These are phyloP conservation scores for Aureobasidium sp. DNA, from an alignment of 2,329 filamentous ascomycete species.

Conservation along the genomic window DNA sequence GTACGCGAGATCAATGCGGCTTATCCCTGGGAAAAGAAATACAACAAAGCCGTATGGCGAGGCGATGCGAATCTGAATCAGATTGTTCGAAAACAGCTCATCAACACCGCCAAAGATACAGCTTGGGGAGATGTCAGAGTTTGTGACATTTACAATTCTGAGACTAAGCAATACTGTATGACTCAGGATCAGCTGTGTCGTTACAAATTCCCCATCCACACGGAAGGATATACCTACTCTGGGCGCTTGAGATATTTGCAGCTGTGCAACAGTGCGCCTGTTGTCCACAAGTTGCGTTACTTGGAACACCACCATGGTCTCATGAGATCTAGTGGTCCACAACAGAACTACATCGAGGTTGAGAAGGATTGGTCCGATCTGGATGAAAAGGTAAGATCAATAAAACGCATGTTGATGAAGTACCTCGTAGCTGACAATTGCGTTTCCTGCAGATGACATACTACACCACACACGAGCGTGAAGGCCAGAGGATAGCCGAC, in stretches of 20 bases:
- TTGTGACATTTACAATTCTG: conserved; percentile 23
- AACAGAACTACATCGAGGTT: conserved; percentile 36
- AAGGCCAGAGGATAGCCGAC: conserved; percentile 30
- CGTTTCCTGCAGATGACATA: conserved; percentile 25
- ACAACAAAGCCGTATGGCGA: conserved; percentile 34
- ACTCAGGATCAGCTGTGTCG: conserved; percentile 23
- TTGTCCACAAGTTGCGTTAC: conserved; percentile 29
- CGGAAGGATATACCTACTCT: conserved; percentile 39
- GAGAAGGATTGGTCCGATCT: conserved; percentile 35
- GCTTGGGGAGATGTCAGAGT: conserved; percentile 40
- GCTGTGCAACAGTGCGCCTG: conserved; percentile 35
- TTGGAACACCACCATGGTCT: neutral
- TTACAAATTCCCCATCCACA: conserved; percentile 27
- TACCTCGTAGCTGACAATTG: neutral
- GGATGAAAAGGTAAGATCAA: conserved; percentile 5
- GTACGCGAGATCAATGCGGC: neutral
- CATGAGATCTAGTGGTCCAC: conserved; percentile 24
- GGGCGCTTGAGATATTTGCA: conserved; percentile 36
- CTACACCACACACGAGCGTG: conserved; percentile 26
- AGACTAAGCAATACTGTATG: neutral
- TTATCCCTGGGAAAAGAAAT: conserved; percentile 5
- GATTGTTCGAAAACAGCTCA: conserved; percentile 33
- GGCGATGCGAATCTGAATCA: conserved; percentile 32
- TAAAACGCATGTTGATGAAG: too few species aligned
- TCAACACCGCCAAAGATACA: conserved; percentile 34